A percentile compares a stretch with the other conserved stretches of the same genome.
phyloP scores from a whole-genome alignment of 1,139 yeast species.

The Magnusiomyces fungicola region DNA sequence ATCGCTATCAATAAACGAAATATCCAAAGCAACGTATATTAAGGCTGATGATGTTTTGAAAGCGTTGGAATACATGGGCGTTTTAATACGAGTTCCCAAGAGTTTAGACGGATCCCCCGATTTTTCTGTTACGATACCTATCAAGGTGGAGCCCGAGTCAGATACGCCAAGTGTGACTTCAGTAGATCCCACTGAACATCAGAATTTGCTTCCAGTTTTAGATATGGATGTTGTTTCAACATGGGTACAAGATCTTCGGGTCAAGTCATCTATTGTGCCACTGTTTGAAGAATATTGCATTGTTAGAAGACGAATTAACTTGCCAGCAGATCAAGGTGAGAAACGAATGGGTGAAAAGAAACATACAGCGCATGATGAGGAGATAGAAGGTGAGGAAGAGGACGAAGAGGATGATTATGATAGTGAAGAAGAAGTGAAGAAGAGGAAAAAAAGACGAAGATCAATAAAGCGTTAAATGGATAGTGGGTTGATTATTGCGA shows the following conservation, averaged over 20 bases:
- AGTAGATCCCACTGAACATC: too few species aligned
- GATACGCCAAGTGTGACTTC: too few species aligned
- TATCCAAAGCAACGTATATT: constrained; percentile 9
- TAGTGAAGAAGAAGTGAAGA: too few species aligned
- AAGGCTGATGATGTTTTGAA: constrained; percentile 12
- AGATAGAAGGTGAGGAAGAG: neutral
- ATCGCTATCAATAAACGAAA: constrained; percentile 10
- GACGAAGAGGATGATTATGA: too few species aligned
- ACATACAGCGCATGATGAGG: neutral
- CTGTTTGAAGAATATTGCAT: constrained; percentile 5
- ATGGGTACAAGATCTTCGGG: constrained; percentile 1
- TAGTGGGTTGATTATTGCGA: too few species aligned
- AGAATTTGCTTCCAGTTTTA: too few species aligned
- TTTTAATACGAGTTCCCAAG: neutral
- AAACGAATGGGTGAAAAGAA: neutral
- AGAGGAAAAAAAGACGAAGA: too few species aligned
- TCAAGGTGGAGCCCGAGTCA: too few species aligned
- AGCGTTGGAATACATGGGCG: constrained; percentile 13
- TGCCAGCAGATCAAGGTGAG: neutral
- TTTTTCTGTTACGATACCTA: neutral
- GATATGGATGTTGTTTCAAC: neutral
- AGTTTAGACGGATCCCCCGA: neutral
- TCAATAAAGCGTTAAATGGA: too few species aligned
- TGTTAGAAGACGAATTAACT: neutral
- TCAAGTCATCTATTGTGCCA: constrained; percentile 5